A percentile compares a stretch with the other conserved stretches of the same genome.
Evolutionary conservation across 768 basidiomycete genomes (phyloP).

Genomic region (Tephrocybe rancida): DNA sequence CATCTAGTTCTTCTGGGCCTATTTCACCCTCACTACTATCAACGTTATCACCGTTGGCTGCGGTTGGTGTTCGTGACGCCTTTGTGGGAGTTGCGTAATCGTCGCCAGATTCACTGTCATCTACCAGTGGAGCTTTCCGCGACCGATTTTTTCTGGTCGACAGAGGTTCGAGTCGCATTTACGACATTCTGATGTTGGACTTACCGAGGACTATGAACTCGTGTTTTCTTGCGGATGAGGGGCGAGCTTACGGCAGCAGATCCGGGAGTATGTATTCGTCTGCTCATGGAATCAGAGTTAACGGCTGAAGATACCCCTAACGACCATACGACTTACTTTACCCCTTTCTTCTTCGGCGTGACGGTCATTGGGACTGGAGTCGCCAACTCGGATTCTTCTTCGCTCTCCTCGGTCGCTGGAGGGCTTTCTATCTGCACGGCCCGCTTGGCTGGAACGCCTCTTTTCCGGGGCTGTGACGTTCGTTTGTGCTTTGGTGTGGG

Average conservation of each 20-base stretch:
- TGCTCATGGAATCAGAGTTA: conserved; percentile 6
- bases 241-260: conserved; percentile 27
- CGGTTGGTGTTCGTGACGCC: background rate
- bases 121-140: background rate
- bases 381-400: conserved; percentile 16
- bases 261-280: conserved; percentile 26
- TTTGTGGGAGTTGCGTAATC: background rate
- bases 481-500: conserved; percentile 1
- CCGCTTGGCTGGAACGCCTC: conserved; percentile 1
- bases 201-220: conserved; percentile 27
- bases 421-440: background rate
- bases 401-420: conserved; percentile 3
- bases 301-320: background rate
- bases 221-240: conserved; percentile 26
- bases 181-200: conserved; percentile 1
- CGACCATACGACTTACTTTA: conserved; percentile 24
- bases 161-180: background rate
- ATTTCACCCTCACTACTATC: background rate
- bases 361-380: conserved; percentile 15
- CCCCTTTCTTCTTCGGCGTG: conserved; percentile 34
- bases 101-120: background rate
- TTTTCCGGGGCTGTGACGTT: conserved; percentile 1
- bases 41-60: background rate
- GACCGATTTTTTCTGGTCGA: conserved; percentile 10
- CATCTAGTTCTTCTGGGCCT: background rate